These are phyloP conservation scores for Elsinoe arachidis DNA, from an alignment of 2,329 filamentous ascomycete genomes.

Conservation along the genomic window DNA sequence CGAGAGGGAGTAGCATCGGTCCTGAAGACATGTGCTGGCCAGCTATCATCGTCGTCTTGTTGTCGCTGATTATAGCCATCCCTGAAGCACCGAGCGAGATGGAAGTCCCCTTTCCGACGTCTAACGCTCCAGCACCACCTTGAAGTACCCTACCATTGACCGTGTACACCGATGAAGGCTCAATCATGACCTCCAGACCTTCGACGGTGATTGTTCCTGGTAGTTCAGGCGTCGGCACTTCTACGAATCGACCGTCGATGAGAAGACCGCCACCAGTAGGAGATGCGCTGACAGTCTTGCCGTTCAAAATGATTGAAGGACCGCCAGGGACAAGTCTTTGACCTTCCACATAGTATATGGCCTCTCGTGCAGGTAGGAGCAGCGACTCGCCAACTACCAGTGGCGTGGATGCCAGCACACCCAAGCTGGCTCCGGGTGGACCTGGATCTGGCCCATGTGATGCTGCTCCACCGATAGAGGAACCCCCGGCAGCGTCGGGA, in stretches of 20 bases:
- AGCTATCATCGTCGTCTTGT: constrained; percentile 16
- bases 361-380: not conserved
- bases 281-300: constrained; percentile 17
- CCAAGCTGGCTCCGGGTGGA: not conserved
- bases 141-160: constrained; percentile 29
- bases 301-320: constrained; percentile 20
- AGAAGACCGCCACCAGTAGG: constrained; percentile 16
- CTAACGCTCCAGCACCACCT: constrained; percentile 29
- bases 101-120: constrained; percentile 27
- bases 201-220: constrained; percentile 5
- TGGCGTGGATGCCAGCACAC: not conserved
- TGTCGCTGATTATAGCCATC: constrained; percentile 28
- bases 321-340: constrained; percentile 24
- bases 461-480: not conserved
- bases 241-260: constrained; percentile 18
- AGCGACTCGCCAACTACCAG: not conserved
- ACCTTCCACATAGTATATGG: constrained; percentile 23
- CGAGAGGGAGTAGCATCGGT: constrained; percentile 31
- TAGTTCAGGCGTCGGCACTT: not conserved
- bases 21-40: constrained; percentile 20
- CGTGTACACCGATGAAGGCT: constrained; percentile 26
- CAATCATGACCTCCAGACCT: constrained; percentile 19
- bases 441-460: not conserved
- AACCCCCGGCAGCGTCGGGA: not conserved
- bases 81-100: constrained; percentile 28